phyloP scores from a whole-genome alignment of 352 stramenopile species.

The Albugo laibachii region DNA sequence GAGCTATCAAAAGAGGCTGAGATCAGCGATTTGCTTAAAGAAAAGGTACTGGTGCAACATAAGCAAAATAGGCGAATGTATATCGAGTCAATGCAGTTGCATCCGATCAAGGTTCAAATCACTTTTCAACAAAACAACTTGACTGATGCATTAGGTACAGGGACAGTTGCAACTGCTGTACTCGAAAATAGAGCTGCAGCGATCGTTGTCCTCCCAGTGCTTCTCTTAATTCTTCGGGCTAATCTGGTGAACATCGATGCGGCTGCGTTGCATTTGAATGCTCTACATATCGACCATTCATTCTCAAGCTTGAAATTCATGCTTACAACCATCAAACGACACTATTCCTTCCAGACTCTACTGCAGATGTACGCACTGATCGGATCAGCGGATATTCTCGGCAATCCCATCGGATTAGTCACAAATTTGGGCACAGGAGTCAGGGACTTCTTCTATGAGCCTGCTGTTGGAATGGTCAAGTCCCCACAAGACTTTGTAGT shows the following conservation, averaged over 20 bases:
- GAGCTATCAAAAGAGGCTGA: constrained; percentile 1
- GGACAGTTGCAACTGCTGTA: too few relatives aligned
- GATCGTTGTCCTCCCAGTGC: constrained; percentile 25
- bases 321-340: constrained; percentile 50
- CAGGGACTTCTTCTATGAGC: constrained; percentile 85
- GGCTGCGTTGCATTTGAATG: constrained; percentile 59
- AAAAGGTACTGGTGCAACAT: constrained; percentile 1
- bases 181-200: constrained; percentile 7
- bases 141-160: constrained; percentile 18
- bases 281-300: constrained; percentile 59
- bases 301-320: constrained; percentile 56
- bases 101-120: constrained; percentile 58
- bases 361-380: constrained; percentile 64
- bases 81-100: constrained; percentile 67
- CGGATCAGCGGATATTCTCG: constrained; percentile 61
- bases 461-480: constrained; percentile 67
- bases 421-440: constrained; percentile 74
- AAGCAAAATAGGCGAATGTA: constrained; percentile 43
- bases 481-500: constrained; percentile 76
- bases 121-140: constrained; percentile 51
- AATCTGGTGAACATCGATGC: constrained; percentile 62
- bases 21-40: constrained; percentile 7
- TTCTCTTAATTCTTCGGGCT: constrained; percentile 38
- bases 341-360: constrained; percentile 63
- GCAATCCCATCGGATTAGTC: constrained; percentile 79